A percentile compares a stretch with the other conserved stretches of the same genome.
Conservation (phyloP, 768 basidiomycete species). For the Suillus subaureus region DNA sequence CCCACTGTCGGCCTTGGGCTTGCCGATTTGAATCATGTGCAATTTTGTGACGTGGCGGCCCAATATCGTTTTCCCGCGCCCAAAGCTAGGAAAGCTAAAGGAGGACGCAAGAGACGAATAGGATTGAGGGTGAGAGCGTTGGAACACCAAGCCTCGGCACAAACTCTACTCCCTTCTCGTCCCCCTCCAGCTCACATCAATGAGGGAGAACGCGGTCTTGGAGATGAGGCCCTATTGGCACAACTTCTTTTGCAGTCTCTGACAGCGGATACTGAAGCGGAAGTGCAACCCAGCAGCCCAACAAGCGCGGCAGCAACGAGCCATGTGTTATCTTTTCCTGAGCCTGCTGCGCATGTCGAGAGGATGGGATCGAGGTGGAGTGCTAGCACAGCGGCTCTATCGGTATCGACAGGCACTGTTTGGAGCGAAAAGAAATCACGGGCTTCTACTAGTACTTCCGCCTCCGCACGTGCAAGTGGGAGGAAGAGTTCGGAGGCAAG, state of each 20-base stretch:
- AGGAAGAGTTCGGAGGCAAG: slow-evolving; percentile 2
- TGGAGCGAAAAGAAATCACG: slow-evolving; percentile 1
- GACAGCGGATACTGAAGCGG: slow-evolving; percentile 10
- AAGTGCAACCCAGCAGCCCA: slow-evolving; percentile 6
- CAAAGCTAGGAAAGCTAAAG: slow-evolving; percentile 28
- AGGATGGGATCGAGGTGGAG: slow-evolving; percentile 31
- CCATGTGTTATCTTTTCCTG: slow-evolving; percentile 17
- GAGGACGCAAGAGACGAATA: slow-evolving; percentile 18
- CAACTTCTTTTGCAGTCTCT: slow-evolving; percentile 35
- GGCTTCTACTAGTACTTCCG: background rate
- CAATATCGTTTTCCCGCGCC: slow-evolving; percentile 37
- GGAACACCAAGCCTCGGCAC: slow-evolving; percentile 29
- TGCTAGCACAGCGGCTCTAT: slow-evolving; percentile 32
- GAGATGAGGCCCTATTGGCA: slow-evolving; percentile 31
- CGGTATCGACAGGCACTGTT: slow-evolving; percentile 11
- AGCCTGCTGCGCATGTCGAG: slow-evolving; percentile 19
- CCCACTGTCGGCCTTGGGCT: slow-evolving; percentile 30
- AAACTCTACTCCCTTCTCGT: slow-evolving; percentile 23
- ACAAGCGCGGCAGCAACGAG: slow-evolving; percentile 6
- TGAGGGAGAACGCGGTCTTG: slow-evolving; percentile 16
- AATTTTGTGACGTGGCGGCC: slow-evolving; percentile 24
- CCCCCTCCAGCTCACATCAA: slow-evolving; percentile 19
- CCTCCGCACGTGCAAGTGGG: background rate
- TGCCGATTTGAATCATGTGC: slow-evolving; percentile 27
- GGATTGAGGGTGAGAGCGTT: slow-evolving; percentile 25